Evolutionary conservation across 208 protist genomes (phyloP).

Genomic region (Acanthamoeba triangularis): DNA sequence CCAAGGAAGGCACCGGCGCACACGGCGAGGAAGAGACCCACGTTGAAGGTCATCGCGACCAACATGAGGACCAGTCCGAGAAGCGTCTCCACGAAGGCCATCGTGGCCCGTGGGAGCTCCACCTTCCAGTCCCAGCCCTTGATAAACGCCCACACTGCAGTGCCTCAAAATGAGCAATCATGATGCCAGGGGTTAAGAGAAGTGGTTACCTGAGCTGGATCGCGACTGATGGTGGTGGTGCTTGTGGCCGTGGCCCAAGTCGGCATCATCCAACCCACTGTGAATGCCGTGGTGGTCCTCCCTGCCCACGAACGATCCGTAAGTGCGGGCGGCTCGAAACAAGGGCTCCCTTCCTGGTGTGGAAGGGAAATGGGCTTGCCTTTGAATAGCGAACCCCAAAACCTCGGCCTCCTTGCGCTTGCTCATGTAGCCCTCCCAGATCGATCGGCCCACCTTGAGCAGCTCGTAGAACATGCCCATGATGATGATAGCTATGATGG

Average conservation of each 20-base stretch:
- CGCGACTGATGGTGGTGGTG: too few species aligned
- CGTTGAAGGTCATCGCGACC: conserved; percentile 74
- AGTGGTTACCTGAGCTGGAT: too few species aligned
- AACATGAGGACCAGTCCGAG: conserved; percentile 57
- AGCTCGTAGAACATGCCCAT: conserved; percentile 49
- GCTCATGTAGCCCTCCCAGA: conserved; percentile 2
- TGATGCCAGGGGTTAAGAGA: too few species aligned
- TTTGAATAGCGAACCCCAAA: conserved; percentile 8
- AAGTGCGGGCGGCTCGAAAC: too few species aligned
- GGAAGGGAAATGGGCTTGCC: neutral
- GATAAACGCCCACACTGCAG: neutral
- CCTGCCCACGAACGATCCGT: neutral
- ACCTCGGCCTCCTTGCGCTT: neutral
- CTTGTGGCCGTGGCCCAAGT: too few species aligned
- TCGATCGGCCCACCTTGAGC: neutral
- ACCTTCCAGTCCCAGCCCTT: conserved; percentile 28
- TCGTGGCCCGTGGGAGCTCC: neutral
- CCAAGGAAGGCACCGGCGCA: conserved; percentile 29
- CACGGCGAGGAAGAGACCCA: conserved; percentile 51
- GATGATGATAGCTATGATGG: conserved; percentile 3
- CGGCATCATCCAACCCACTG: too few species aligned
- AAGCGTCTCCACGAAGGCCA: neutral
- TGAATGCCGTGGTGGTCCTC: neutral
- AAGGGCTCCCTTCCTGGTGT: neutral
- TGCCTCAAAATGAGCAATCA: too few species aligned